Conservation (phyloP, 2,329 filamentous ascomycete genomes). For the Trichoderma sp. region DNA sequence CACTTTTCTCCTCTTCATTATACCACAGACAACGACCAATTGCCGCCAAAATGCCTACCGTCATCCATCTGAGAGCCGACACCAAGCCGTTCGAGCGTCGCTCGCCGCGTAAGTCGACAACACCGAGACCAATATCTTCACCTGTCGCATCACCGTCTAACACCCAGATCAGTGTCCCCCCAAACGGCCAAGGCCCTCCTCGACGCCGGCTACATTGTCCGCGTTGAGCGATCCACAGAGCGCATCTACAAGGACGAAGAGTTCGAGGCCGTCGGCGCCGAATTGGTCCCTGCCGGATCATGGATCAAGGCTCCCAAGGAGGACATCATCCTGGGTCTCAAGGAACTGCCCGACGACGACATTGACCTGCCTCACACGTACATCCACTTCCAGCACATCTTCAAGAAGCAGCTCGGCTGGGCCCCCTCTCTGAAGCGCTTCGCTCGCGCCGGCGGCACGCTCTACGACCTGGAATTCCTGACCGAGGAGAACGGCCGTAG, state of each 20-base stretch:
- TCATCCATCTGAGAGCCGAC: conserved; percentile 1
- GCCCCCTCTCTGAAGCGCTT: background rate
- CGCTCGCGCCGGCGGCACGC: background rate
- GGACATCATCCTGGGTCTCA: conserved; percentile 69
- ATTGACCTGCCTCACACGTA: conserved; percentile 12
- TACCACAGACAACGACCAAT: background rate
- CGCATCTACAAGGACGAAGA: conserved; percentile 66
- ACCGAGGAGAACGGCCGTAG: background rate
- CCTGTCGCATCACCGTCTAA: background rate
- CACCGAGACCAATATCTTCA: background rate
- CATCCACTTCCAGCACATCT: conserved; percentile 15
- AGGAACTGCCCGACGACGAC: conserved; percentile 40
- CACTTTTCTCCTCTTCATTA: background rate
- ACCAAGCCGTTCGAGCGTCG: conserved; percentile 9
- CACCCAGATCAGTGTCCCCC: conserved; percentile 28
- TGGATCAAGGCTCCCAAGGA: conserved; percentile 48
- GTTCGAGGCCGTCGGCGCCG: conserved; percentile 62
- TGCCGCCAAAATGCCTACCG: background rate
- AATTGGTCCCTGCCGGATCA: conserved; percentile 50
- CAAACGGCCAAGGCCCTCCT: conserved; percentile 50
- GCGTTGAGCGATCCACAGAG: conserved; percentile 66
- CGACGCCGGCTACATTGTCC: conserved; percentile 68
- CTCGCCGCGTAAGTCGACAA: background rate
- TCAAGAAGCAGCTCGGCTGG: conserved; percentile 18
- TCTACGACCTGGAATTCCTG: background rate